A percentile compares a stretch with the other conserved stretches of the same genome.
Evolutionary conservation across 2,329 filamentous ascomycete genomes (phyloP).

Genomic region (Beauveria caledonica): DNA sequence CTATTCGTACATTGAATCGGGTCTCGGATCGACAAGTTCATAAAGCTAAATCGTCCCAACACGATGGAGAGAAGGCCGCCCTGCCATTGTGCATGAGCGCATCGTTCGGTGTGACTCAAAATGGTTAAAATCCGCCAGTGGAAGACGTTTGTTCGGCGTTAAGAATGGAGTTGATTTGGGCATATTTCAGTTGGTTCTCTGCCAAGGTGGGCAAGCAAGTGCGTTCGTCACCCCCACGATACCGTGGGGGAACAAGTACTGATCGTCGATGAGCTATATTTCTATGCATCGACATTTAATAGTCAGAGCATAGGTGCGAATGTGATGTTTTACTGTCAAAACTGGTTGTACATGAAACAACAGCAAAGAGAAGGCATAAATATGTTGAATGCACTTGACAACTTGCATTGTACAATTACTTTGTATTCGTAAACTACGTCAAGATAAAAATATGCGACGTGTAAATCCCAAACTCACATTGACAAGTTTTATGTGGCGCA

Average conservation of each 20-base stretch:
- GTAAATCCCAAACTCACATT: too few relatives aligned
- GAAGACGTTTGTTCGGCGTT: not conserved
- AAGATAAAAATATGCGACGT: too few relatives aligned
- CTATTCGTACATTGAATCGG: not conserved
- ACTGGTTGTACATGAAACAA: too few relatives aligned
- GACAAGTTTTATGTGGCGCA: not conserved
- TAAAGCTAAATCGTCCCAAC: not conserved
- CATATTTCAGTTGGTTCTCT: not conserved
- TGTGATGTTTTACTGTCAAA: too few relatives aligned
- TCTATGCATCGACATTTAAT: not conserved
- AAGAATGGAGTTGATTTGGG: not conserved
- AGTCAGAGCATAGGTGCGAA: too few relatives aligned
- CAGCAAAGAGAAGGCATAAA: too few relatives aligned
- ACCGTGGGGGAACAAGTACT: not conserved
- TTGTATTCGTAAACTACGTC: too few relatives aligned
- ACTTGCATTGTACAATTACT: too few relatives aligned
- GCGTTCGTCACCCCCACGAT: not conserved
- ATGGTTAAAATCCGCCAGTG: not conserved
- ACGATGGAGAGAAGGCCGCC: not conserved
- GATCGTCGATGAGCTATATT: too few relatives aligned
- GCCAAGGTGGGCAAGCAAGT: not conserved
- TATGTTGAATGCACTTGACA: too few relatives aligned
- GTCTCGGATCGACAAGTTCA: not conserved
- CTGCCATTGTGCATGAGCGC: not conserved
- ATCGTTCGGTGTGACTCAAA: conserved; percentile 1